phyloP scores from a whole-genome alignment of 345 rosid species.

The Cardamine chenopodiifolia region DNA sequence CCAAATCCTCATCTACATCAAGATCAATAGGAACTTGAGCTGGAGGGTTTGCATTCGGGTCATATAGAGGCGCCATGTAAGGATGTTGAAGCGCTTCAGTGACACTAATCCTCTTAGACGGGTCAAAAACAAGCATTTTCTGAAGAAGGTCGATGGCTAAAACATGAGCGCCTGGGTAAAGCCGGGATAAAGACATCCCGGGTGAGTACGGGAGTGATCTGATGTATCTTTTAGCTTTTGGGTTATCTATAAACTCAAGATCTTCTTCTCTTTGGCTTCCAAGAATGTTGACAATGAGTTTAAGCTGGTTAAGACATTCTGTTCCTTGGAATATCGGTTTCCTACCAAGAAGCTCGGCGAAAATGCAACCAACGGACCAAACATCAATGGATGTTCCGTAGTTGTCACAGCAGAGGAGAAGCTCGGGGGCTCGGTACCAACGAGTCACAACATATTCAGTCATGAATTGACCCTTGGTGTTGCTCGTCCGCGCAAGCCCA shows the following conservation, averaged over 20 bases:
- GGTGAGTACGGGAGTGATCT: slow-evolving; percentile 63
- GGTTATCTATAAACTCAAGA: slow-evolving; percentile 69
- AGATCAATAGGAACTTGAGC: slow-evolving; percentile 73
- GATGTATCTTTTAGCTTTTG: slow-evolving; percentile 69
- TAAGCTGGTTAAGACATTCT: slow-evolving; percentile 82
- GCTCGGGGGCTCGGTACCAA: slow-evolving; percentile 93
- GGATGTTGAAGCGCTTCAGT: slow-evolving; percentile 88
- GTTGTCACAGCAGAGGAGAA: slow-evolving; percentile 84
- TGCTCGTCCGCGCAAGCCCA: slow-evolving; percentile 83
- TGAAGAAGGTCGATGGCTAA: slow-evolving; percentile 72
- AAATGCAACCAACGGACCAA: slow-evolving; percentile 92
- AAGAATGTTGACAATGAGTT: slow-evolving; percentile 69
- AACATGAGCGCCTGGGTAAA: slow-evolving; percentile 68
- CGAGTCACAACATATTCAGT: slow-evolving; percentile 90
- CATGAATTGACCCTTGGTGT: slow-evolving; percentile 75
- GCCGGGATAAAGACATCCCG: slow-evolving; percentile 53
- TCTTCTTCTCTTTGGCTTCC: slow-evolving; percentile 82
- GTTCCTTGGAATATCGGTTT: slow-evolving; percentile 83
- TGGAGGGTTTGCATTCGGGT: slow-evolving; percentile 61
- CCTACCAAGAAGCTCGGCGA: slow-evolving; percentile 80
- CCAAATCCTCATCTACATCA: slow-evolving; percentile 70
- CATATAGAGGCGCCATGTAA: slow-evolving; percentile 71
- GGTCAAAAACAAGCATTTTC: slow-evolving; percentile 87
- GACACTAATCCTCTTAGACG: slow-evolving; percentile 73
- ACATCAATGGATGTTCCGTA: slow-evolving; percentile 84